Base-by-base conservation (phyloP, 345 rosid species). In the Murraya koenigii region DNA sequence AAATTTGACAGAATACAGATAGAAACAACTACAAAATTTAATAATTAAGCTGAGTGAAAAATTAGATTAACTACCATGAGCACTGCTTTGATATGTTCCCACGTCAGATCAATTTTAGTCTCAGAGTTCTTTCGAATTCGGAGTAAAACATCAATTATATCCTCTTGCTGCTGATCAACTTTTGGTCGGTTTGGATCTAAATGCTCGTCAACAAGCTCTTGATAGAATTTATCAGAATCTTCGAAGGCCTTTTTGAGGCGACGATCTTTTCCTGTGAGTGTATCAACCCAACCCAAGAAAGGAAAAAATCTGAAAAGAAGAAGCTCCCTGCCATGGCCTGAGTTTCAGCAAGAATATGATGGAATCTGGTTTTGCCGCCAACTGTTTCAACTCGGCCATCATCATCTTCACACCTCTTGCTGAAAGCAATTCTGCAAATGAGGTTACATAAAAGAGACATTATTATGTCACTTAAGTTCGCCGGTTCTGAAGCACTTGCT, bases 11-110 rank as follows among this genome's bases (percentile, higher is more conserved):
- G 49, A 41, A 0, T 11, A 0, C 49, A 10, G 15, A 41, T 41
- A 41, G 49, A 41, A 41, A 11, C 1, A n/a, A 32, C 22, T 6
- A 20, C 7, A 70, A 58, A 28, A 32, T 2, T 68, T 5, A 39
- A 77, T 4, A 0, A 6, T 5, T 1, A 9, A 38, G 6, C 38
- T 10, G 35, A 60, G 4, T 20, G 8, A 47, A 56, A 60, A n/a
- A 23, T 19, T 5, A 5, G 10, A 9, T 8, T 26, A 14, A 11
- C 20, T 13, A 84, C 85, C 87, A 77, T 78, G 36, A 87, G 83
- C 20, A 87, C 38, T 10, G 84, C 86, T 78, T 87, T 85, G 77
- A 83, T 77, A 52, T 83, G 85, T 58, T 81, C 83, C 6, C 22
- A 54, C 1, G 75, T 74, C n/a, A 87, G 60, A n/a, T 84, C 56